phyloP scores from a whole-genome alignment of 1,284 basidiomycete species.

The Lentinus polychrous region DNA sequence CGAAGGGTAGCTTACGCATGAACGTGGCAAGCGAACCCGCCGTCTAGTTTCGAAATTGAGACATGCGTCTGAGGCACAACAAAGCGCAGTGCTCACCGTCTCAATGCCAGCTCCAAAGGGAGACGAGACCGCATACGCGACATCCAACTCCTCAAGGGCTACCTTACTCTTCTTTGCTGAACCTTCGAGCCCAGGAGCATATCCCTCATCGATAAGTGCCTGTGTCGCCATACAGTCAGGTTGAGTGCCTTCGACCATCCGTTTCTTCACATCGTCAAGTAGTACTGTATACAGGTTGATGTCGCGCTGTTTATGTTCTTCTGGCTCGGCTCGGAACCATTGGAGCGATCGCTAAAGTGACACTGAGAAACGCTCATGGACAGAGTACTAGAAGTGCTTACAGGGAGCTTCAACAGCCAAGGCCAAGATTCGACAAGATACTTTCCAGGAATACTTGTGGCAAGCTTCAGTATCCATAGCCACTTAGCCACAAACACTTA shows the following conservation, averaged over 20 bases:
- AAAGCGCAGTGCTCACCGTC: conserved; percentile 26
- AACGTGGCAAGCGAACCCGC: conserved; percentile 34
- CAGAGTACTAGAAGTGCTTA: conserved; percentile 11
- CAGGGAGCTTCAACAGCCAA: conserved; percentile 41
- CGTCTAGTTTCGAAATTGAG: conserved; percentile 23
- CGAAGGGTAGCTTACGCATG: conserved; percentile 25
- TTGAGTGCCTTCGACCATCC: conserved; percentile 34
- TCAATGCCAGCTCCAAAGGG: conserved; percentile 46
- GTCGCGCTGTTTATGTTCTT: conserved; percentile 33
- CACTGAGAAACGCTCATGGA: background rate
- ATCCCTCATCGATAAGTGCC: conserved; percentile 29
- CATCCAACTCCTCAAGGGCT: conserved; percentile 36
- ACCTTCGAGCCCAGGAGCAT: background rate
- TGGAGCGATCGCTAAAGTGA: conserved; percentile 28
- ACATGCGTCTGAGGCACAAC: too few species aligned
- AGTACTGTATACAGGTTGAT: conserved; percentile 36
- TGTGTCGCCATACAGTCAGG: conserved; percentile 39
- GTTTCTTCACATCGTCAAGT: conserved; percentile 37
- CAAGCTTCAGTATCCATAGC: background rate
- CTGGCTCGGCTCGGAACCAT: conserved; percentile 39
- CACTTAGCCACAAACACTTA: conserved; percentile 5
- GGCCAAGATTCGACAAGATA: conserved; percentile 46
- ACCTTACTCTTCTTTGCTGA: background rate
- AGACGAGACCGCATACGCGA: conserved; percentile 39
- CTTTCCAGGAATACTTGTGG: conserved; percentile 43